Evolutionary conservation across 495 filamentous ascomycete genomes (phyloP), one percentile per base, ranked within the genome.

Genomic region (Tuber microsphaerosporum): DNA sequence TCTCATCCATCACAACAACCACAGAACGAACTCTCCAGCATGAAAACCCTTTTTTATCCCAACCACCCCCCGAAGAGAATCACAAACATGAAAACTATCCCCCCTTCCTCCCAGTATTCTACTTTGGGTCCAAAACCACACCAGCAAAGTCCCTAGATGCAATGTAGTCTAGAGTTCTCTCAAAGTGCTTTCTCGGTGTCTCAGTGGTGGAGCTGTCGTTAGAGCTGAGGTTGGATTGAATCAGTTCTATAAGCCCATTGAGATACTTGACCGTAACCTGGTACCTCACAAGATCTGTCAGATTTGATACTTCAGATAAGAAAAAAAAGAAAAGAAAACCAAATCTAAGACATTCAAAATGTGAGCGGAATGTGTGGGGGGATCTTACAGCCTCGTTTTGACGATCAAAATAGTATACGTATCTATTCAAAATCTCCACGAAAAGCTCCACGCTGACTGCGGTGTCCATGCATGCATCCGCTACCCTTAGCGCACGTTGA

Each of bases 401-500:
- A 81, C 98, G 93, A 84, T 99, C 95, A 85, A 97, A 99, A 84
- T 97, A 98, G 84, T 99, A 99, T 72, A 98, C 95, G 85, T 98
- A 99, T 83, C 95, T 89, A 82, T 98, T 97, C 75, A 99, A 86
- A 76, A 99, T 98, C 85, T 99, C 95, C 71, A 99, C 95, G 82
- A 99, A 99, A 61, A 99, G 87, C 85, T 99, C 95, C 39, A 98
- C 93, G 4, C 93, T 97, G 3, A 97, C 97, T 14, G 93, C 94
- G n/a, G 94, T 94, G 84, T 99, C 95, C 95, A 99, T 99, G 85
- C 95, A 99, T 9, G 95, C 95, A 84, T 99, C 95, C 2, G 95
- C 95, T 12, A 99, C 95, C 71, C 95, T 92, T 34, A 98, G 89
- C 31, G 95, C 96, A 74, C 95, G 92, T 84, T 98, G 95, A 22